These are phyloP conservation scores for Cytospora leucostoma DNA, from an alignment of 2,329 filamentous ascomycete genomes.

Conservation along the genomic window DNA sequence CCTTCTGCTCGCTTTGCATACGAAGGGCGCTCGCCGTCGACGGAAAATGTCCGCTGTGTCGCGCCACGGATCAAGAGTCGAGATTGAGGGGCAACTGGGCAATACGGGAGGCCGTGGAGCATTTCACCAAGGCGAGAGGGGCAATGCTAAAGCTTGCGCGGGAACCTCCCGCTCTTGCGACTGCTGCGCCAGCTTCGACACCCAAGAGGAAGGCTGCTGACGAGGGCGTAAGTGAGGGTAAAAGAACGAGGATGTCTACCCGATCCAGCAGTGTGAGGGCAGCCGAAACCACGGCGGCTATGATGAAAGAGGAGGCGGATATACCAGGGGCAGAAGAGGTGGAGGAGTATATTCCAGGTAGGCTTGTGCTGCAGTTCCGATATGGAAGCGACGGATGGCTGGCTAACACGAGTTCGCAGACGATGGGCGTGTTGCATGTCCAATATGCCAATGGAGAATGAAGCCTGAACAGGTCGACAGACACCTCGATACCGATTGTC, in stretches of 20 bases:
- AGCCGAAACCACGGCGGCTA: constrained; percentile 41
- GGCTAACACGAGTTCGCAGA: constrained; percentile 42
- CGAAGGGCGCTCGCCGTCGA: constrained; percentile 80
- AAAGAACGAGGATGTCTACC: constrained; percentile 55
- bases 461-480: constrained; percentile 74
- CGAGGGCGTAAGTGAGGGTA: constrained; percentile 40
- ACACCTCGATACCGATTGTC: constrained; percentile 72
- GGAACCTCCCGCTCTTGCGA: constrained; percentile 37
- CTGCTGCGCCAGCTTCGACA: constrained; percentile 30
- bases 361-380: neutral
- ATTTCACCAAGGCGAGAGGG: constrained; percentile 68
- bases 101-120: constrained; percentile 79
- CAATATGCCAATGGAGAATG: constrained; percentile 78
- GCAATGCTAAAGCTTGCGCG: constrained; percentile 66
- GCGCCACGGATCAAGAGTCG: constrained; percentile 75
- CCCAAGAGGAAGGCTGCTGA: constrained; percentile 56
- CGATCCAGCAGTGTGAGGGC: constrained; percentile 48
- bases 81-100: constrained; percentile 84
- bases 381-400: neutral
- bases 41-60: constrained; percentile 85
- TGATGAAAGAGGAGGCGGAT: constrained; percentile 37
- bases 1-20: constrained; percentile 96
- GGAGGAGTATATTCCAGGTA: constrained; percentile 37
- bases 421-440: constrained; percentile 80
- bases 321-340: constrained; percentile 39